phyloP scores from a whole-genome alignment of 192 early-diverging fungal species.

The Entomortierella chlamydospora region DNA sequence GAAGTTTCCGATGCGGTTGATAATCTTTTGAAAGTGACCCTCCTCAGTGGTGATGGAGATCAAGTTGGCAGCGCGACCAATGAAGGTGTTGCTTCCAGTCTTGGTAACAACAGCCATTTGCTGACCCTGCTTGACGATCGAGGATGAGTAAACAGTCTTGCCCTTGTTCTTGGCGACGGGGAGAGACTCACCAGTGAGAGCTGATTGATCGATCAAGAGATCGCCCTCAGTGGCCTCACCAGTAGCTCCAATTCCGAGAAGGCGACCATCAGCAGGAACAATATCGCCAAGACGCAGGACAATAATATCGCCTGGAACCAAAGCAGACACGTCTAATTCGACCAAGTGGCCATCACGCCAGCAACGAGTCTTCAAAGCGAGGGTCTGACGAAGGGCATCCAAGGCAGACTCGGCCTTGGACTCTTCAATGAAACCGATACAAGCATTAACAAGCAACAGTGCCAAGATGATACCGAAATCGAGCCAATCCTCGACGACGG shows the following conservation, averaged over 20 bases:
- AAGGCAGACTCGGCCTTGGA: constrained; percentile 92
- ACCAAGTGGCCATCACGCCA: constrained; percentile 82
- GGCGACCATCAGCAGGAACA: constrained; percentile 88
- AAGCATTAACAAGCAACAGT: constrained; percentile 85
- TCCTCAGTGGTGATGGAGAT: constrained; percentile 91
- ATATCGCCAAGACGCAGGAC: constrained; percentile 94
- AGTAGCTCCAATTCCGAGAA: constrained; percentile 79
- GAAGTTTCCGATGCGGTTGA: constrained; percentile 93
- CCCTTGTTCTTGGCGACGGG: constrained; percentile 88
- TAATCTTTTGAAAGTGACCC: constrained; percentile 96
- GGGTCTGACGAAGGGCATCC: constrained; percentile 93
- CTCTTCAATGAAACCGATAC: constrained; percentile 94
- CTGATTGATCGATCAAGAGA: constrained; percentile 91
- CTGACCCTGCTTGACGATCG: constrained; percentile 93
- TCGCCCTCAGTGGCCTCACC: constrained; percentile 80
- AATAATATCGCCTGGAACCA: constrained; percentile 94
- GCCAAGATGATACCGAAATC: constrained; percentile 88
- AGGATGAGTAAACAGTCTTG: constrained; percentile 88
- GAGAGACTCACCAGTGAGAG: constrained; percentile 93
- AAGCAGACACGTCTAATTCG: constrained; percentile 75
- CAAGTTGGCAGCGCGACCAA: constrained; percentile 92
- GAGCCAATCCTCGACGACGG: constrained; percentile 69
- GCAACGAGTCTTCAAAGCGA: constrained; percentile 85
- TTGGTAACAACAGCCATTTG: constrained; percentile 91
- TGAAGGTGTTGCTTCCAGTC: constrained; percentile 91